A percentile compares a stretch with the other conserved stretches of the same genome.
Conservation (phyloP, 2,329 filamentous ascomycete genomes). For the Fusarium tuaranense region DNA sequence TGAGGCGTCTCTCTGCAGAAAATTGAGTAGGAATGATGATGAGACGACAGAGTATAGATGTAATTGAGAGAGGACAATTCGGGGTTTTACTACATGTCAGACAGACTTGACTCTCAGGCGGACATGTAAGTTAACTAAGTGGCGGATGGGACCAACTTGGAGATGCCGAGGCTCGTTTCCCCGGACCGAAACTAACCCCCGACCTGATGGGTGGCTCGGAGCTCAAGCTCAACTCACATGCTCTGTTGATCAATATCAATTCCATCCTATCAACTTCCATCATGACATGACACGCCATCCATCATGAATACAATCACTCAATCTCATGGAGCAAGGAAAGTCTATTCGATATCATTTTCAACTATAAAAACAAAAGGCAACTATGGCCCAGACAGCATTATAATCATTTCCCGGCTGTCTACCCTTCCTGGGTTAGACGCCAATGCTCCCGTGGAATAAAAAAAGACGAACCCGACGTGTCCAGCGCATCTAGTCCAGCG, state of each 20-base stretch:
- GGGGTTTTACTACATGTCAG: neutral
- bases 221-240: constrained; percentile 20
- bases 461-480: constrained; percentile 40
- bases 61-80: neutral
- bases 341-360: constrained; percentile 39
- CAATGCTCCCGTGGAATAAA: constrained; percentile 42
- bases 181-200: constrained; percentile 14
- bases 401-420: constrained; percentile 43
- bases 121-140: constrained; percentile 12
- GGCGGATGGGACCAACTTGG: constrained; percentile 11
- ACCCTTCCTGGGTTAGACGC: constrained; percentile 41
- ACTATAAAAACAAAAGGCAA: constrained; percentile 40
- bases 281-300: neutral
- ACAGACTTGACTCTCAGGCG: constrained; percentile 9
- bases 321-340: constrained; percentile 24
- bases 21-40: neutral
- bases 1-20: neutral
- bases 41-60: neutral
- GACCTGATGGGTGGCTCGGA: neutral
- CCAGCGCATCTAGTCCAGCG: constrained; percentile 40
- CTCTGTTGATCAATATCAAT: neutral
- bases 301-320: neutral
- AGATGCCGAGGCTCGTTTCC: constrained; percentile 43
- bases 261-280: neutral
- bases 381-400: constrained; percentile 45